Base-by-base conservation (phyloP, 176 grass and related monocot species). In the Carex parvula region DNA sequence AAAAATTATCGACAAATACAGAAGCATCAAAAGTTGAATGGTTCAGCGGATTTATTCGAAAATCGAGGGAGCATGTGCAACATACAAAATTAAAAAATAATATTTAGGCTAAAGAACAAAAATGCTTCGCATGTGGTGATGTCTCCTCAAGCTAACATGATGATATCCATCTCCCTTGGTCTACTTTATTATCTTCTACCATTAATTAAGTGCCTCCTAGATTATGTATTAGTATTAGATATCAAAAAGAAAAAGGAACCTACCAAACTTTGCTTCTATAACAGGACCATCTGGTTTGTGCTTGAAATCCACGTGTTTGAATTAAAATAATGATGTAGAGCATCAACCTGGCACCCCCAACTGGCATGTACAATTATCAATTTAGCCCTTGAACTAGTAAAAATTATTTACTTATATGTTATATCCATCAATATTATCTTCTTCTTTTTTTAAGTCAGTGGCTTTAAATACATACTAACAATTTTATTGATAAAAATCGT, bases 101-200 rank as follows among this genome's bases (percentile, higher is more conserved):
- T 17, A 46, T 55, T 32, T 16, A 32, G 1, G 46, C 21, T 54
- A 75, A 54, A 5, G 72, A 54, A 76, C 72, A 76, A 76, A 30
- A 15, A 17, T 76, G 72, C 72, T 67, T 13, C 52, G 41, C 80
- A 82, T 82, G 80, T 82, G 80, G 1, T 66, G 80, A 82, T 82
- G 80, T 82, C 20, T 16, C 61, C 33, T 44, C 12, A 32, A 10
- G 13, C 72, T 54, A 76, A 55, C 44, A 42, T 29, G 29, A 29
- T 29, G 2, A 29, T 29, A 29, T 54, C 18, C 80, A 30, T 82
- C 79, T 24, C 79, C 79, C 79, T 63, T 81, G 32, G 79, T 62
- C 30, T 46, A 63, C 29, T 42, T 81, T 48, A 63, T 64, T n/a
- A 14, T 18, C 35, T 10, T 62, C 21, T 35, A 16, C 37, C 9